Percentiles rank a stretch among this genome's conserved stretches.
Evolutionary conservation across 2,329 filamentous ascomycete species (phyloP).

Genomic region (Paecilomyces variotii): DNA sequence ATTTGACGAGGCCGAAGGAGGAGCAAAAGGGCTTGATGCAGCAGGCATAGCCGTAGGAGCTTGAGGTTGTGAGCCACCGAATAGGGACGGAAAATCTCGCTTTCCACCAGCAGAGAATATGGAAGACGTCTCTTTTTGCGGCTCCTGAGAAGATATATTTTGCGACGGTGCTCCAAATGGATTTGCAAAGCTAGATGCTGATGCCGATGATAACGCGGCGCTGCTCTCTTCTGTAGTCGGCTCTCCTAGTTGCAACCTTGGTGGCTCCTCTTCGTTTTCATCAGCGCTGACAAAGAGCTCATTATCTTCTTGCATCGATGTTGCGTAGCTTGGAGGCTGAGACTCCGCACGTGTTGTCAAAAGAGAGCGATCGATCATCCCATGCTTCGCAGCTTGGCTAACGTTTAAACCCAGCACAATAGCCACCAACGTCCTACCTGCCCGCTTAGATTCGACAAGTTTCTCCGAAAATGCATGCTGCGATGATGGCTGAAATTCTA

Average conservation of each 20-base stretch:
- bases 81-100: constrained; percentile 6
- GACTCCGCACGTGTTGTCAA: constrained; percentile 19
- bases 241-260: constrained; percentile 10
- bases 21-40: constrained; percentile 1
- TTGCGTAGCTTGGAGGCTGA: constrained; percentile 18
- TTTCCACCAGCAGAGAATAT: not conserved
- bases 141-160: not conserved
- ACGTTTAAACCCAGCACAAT: constrained; percentile 51
- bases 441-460: constrained; percentile 52
- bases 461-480: constrained; percentile 46
- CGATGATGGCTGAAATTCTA: constrained; percentile 37
- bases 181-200: constrained; percentile 8
- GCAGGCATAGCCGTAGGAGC: not conserved
- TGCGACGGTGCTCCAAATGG: constrained; percentile 16
- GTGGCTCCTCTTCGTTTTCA: constrained; percentile 21
- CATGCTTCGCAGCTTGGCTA: constrained; percentile 40
- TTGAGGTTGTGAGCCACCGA: not conserved
- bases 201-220: constrained; percentile 5
- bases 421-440: constrained; percentile 47
- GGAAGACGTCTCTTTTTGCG: not conserved
- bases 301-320: constrained; percentile 24
- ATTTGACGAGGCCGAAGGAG: not conserved
- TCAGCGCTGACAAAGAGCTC: constrained; percentile 31
- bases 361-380: constrained; percentile 41
- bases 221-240: constrained; percentile 8